Evolutionary conservation across 169 alveolate species (phyloP).

Genomic region (Cryptosporidium baileyi): DNA sequence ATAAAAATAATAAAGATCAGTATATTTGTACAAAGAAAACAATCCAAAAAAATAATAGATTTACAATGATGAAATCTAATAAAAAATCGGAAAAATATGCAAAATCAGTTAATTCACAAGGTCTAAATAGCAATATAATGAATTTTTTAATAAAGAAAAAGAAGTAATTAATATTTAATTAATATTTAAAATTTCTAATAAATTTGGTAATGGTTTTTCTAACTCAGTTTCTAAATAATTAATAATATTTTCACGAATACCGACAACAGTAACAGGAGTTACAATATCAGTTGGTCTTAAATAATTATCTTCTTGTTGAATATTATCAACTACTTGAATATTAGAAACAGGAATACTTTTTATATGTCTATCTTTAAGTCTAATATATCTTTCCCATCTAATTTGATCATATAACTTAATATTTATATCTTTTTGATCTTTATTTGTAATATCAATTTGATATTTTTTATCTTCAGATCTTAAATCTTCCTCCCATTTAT

Average conservation of each 20-base stretch:
- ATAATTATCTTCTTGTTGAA: background rate
- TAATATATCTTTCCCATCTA: slow-evolving; percentile 57
- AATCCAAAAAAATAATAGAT: too few species aligned
- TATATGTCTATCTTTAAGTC: slow-evolving; percentile 49
- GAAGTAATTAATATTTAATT: background rate
- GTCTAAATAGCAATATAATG: background rate
- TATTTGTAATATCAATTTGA: background rate
- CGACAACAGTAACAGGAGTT: slow-evolving; percentile 43
- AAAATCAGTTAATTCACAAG: too few species aligned
- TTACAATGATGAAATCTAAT: too few species aligned
- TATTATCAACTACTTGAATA: background rate
- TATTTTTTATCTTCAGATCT: background rate
- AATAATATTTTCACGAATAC: slow-evolving; percentile 24
- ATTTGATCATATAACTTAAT: background rate
- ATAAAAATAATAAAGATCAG: background rate
- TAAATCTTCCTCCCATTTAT: slow-evolving; percentile 66
- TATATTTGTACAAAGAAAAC: background rate
- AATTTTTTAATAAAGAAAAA: background rate
- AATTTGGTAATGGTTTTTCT: slow-evolving; percentile 33
- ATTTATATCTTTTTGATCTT: background rate
- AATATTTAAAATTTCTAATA: background rate
- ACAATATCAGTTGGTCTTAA: too few species aligned
- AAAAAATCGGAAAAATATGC: background rate
- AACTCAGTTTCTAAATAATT: slow-evolving; percentile 35
- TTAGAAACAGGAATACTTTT: slow-evolving; percentile 36